A percentile compares a stretch with the other conserved stretches of the same genome.
These are phyloP conservation scores for Cryphonectria nitschkei DNA, from an alignment of 2,329 filamentous ascomycete genomes.

Conservation along the genomic window DNA sequence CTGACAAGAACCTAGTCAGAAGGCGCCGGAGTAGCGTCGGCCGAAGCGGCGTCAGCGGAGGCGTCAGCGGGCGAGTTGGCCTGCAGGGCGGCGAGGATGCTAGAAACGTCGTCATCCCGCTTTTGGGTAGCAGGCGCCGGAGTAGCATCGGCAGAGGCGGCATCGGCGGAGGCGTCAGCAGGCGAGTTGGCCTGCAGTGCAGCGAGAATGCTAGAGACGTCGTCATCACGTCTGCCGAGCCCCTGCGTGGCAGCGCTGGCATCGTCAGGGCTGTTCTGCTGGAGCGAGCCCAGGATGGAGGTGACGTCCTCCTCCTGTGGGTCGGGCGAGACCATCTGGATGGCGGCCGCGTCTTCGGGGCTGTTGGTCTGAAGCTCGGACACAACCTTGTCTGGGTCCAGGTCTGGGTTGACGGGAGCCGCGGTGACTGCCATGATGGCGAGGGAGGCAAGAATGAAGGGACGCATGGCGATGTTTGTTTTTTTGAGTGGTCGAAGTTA, in stretches of 20 bases:
- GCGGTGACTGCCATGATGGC: slow-evolving; percentile 19
- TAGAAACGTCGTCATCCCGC: slow-evolving; percentile 13
- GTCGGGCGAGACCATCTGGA: slow-evolving; percentile 20
- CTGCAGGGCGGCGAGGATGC: slow-evolving; percentile 8
- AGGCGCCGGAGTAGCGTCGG: slow-evolving; percentile 16
- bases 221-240: slow-evolving; percentile 12
- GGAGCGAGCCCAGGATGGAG: slow-evolving; percentile 1
- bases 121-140: neutral
- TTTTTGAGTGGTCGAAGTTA: neutral
- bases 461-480: slow-evolving; percentile 16
- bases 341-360: slow-evolving; percentile 18
- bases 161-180: slow-evolving; percentile 16
- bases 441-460: slow-evolving; percentile 18
- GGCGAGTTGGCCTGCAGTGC: slow-evolving; percentile 14
- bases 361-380: slow-evolving; percentile 13
- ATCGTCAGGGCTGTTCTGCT: slow-evolving; percentile 22
- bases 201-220: slow-evolving; percentile 13
- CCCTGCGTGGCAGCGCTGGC: slow-evolving; percentile 11
- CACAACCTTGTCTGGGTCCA: slow-evolving; percentile 17
- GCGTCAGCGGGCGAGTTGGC: slow-evolving; percentile 20
- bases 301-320: slow-evolving; percentile 15
- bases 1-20: neutral
- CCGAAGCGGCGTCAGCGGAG: neutral
- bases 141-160: neutral
- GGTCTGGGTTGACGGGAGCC: slow-evolving; percentile 16